Base-by-base conservation (phyloP, 2,329 filamentous ascomycete species). In the Rhinocladiella mackenziei region DNA sequence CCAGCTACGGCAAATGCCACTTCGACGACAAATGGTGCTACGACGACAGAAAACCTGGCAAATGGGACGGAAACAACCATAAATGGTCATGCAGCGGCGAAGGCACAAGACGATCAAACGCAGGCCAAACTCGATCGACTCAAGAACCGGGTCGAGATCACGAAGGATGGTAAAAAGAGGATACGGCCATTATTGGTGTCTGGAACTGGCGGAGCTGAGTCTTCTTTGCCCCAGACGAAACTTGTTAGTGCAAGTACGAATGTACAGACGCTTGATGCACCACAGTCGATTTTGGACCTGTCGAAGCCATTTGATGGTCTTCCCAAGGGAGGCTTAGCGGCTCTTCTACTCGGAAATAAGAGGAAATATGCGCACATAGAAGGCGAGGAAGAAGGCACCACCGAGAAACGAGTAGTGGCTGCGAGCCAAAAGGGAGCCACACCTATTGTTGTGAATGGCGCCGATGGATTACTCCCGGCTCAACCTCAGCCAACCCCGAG, bases 91-190 rank as follows among this genome's bases (percentile, higher is more conserved):
- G 51, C 29, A 54, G 65, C 9, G 53, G 45, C 43, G 9, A 45
- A 53, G 28, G 17, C 46, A 19, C 67, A 68, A 48, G 62, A 63
- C 2, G 79, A 84, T 55, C 72, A 75, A 8, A 77, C 76, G 53
- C 69, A 72, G 46, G 74, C 71, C 11, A 79, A 80, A 55, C 63
- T 84, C 3, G 80, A 84, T 55, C 77, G 78, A 51, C 68, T 97
- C 53, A 97, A 97, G 66, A 87, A 91, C 51, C 79, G 92, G 39
- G 89, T 97, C 3, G 96, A 91, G 0, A 83, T 96, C 48, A 94
- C 88, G 0, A 97, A 96, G 63, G 91, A 98, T 55, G 92, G 92
- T 20, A 97, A 92, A 69, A 98, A 98, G 69, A 80, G 92, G 42
- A 91, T 98, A 43, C 86, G 89, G 3, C 92, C 92, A 1, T 73